Percentiles rank a stretch among this genome's conserved stretches.
Conservation (phyloP, 352 stramenopile genomes). For the Phytophthora quininea region DNA sequence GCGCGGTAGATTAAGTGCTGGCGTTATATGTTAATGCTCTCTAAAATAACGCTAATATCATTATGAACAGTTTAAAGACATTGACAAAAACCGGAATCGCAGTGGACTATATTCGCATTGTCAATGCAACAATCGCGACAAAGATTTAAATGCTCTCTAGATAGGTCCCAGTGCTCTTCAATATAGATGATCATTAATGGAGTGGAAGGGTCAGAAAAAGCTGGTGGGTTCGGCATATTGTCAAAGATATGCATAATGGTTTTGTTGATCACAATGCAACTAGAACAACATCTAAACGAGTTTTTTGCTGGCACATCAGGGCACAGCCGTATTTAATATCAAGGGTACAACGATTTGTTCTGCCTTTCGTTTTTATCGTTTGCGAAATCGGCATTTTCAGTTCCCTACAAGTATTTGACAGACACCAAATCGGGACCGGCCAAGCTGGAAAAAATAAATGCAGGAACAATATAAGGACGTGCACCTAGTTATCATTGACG, state of each 20-base stretch:
- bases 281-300: background rate
- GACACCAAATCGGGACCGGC: background rate
- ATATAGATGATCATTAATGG: slow-evolving; percentile 1
- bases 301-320: background rate
- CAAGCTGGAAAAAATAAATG: background rate
- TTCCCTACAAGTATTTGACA: background rate
- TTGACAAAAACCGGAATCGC: background rate
- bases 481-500: background rate
- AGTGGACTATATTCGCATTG: background rate
- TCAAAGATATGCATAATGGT: slow-evolving; percentile 3
- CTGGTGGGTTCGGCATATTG: background rate
- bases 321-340: slow-evolving; percentile 2
- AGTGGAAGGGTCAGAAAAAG: background rate
- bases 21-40: no score
- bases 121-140: background rate
- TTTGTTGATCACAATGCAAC: background rate
- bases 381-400: background rate
- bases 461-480: background rate
- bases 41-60: no score
- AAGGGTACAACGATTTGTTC: background rate
- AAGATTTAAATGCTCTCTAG: background rate
- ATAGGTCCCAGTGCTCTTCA: background rate
- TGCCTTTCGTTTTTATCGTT: slow-evolving; percentile 4
- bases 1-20: no score
- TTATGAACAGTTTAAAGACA: no score